Base-by-base conservation (phyloP, 2,329 filamentous ascomycete genomes). In the Blumeriella jaapii region DNA sequence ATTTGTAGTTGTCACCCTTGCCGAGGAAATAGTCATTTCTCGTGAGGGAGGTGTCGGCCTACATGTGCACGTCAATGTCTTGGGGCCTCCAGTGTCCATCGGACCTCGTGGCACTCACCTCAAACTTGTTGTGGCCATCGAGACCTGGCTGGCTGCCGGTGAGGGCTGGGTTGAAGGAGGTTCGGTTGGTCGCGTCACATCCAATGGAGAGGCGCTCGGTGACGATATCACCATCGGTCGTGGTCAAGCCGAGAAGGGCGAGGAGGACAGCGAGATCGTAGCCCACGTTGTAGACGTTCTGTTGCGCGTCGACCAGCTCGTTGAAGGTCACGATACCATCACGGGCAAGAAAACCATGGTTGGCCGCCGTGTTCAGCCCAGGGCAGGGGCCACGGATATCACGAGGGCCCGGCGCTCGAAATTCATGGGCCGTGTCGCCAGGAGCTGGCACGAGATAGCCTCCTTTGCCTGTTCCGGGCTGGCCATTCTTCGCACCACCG, bases 341-440 rank as follows among this genome's bases (percentile, higher is more conserved):
- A 11, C 55, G 58, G 10, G 58, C 53, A 15, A 62, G 57, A 38
- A 61, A 62, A 13, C 51, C 55, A 46, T 62, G 59, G 29, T 62
- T 62, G 26, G 60, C 60, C 19, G 61, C 45, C 6, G 58, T 56
- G 41, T 63, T 63, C 16, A 63, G 42, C 20, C 59, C 59, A 0
- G 60, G 59, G 39, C 60, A 62, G 16, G 57, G 59, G 6, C 59
- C 60, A 31, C 59, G 56, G 29, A 64, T 59, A 38, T 65, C 62
- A 10, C 34, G 38, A 10, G 34, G 31, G 0, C 42, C 40, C n/a
- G 49, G 49, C 3, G 42, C 37, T 6, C 40, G 32, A 25, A 49
- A 53, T 24, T 43, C 19, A 38, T 52, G 48, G 6, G 36, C 48
- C 5, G 38, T 38, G 18, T 50, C 48, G 10, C 58, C 57, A 19